Evolutionary conservation across 1,284 basidiomycete genomes (phyloP).

Genomic region (Exobasidium cylindrosporum): DNA sequence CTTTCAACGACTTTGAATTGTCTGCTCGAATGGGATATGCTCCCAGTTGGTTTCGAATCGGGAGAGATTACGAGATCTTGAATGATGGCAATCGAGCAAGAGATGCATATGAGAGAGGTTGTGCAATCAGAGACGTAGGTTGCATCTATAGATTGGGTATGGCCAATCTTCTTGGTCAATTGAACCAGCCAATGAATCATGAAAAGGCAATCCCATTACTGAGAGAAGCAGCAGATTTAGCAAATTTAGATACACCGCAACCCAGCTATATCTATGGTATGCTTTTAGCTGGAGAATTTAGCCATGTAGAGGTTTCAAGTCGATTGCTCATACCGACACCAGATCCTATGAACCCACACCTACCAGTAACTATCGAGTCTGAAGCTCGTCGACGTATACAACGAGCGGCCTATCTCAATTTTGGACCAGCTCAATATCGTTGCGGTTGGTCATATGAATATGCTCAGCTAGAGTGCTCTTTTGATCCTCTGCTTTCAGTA

Average conservation of each 20-base stretch:
- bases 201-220: conserved; percentile 70
- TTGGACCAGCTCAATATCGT: conserved; percentile 86
- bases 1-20: conserved; percentile 75
- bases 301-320: conserved; percentile 36
- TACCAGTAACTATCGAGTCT: conserved; percentile 35
- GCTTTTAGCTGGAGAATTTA: conserved; percentile 67
- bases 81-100: conserved; percentile 68
- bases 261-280: conserved; percentile 78
- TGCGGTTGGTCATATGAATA: conserved; percentile 84
- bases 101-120: conserved; percentile 78
- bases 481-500: conserved; percentile 83
- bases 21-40: conserved; percentile 50
- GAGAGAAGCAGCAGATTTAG: conserved; percentile 70
- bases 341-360: conserved; percentile 27
- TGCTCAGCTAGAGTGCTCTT: conserved; percentile 77
- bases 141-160: conserved; percentile 73
- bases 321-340: conserved; percentile 40
- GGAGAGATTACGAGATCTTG: conserved; percentile 85
- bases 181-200: conserved; percentile 65
- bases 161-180: conserved; percentile 82
- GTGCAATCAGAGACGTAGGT: conserved; percentile 68
- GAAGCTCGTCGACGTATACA: conserved; percentile 61
- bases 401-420: conserved; percentile 78
- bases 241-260: conserved; percentile 74
- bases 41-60: conserved; percentile 75